phyloP scores from a whole-genome alignment of 345 rosid genomes.

The Ceriops zippeliana region DNA sequence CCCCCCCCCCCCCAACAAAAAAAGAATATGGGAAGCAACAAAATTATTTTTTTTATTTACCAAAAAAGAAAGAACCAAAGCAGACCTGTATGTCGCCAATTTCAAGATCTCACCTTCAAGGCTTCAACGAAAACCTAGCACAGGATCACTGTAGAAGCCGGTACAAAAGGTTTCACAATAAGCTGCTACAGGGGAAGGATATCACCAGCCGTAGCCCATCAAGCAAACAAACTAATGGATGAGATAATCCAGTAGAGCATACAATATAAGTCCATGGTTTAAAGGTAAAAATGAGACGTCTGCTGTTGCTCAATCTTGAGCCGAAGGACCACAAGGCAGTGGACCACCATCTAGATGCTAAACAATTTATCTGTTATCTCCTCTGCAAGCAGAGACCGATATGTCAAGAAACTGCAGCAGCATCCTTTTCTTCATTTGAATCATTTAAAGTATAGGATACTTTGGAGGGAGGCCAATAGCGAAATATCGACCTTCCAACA shows the following conservation, averaged over 20 bases:
- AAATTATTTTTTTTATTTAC: no score
- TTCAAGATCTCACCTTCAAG: no score
- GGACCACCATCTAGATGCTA: neutral
- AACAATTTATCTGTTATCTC: neutral
- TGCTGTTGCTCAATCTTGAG: slow-evolving; percentile 16
- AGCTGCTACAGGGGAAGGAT: no score
- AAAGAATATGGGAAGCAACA: no score
- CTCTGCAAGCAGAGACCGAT: slow-evolving; percentile 12
- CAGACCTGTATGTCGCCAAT: no score
- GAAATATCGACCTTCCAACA: slow-evolving; percentile 38
- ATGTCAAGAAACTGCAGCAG: slow-evolving; percentile 45
- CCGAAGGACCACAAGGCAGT: neutral
- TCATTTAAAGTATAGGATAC: slow-evolving; percentile 55
- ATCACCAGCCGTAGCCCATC: slow-evolving; percentile 10
- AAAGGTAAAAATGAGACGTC: slow-evolving; percentile 2
- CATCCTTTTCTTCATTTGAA: slow-evolving; percentile 23
- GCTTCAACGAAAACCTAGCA: no score
- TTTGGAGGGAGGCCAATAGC: slow-evolving; percentile 42
- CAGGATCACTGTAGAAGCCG: no score
- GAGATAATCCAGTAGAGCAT: slow-evolving; percentile 18
- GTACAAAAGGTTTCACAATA: neutral
- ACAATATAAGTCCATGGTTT: neutral
- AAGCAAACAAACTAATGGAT: slow-evolving; percentile 13
- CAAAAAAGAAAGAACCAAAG: no score
- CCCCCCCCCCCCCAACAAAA: no score